A percentile compares a stretch with the other conserved stretches of the same genome.
phyloP scores from a whole-genome alignment of 768 basidiomycete genomes.

The Gloeophyllum trabeum region DNA sequence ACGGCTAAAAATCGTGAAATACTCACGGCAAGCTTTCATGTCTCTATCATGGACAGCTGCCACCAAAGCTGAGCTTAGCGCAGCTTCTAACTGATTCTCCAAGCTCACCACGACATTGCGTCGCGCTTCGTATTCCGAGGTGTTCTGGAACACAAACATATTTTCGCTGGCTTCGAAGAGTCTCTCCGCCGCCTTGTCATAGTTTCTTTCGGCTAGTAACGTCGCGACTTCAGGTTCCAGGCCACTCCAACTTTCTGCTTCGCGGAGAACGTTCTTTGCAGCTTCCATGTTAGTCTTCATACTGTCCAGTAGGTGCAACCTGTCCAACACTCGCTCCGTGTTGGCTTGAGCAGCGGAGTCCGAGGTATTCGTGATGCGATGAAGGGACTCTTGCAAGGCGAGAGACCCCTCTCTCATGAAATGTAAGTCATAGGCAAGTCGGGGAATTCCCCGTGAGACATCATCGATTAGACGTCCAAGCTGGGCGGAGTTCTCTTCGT shows the following conservation, averaged over 20 bases:
- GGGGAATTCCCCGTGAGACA: slow-evolving; percentile 82
- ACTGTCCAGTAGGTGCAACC: slow-evolving; percentile 71
- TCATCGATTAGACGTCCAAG: slow-evolving; percentile 89
- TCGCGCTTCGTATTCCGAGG: slow-evolving; percentile 81
- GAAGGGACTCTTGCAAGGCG: slow-evolving; percentile 57
- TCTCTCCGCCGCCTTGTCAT: slow-evolving; percentile 85
- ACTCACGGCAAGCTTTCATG: slow-evolving; percentile 58
- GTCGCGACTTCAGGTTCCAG: slow-evolving; percentile 87
- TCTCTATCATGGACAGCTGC: slow-evolving; percentile 78
- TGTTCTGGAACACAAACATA: slow-evolving; percentile 90
- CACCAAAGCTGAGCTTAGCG: slow-evolving; percentile 82
- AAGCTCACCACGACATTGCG: slow-evolving; percentile 81
- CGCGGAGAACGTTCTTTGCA: slow-evolving; percentile 78
- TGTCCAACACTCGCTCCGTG: slow-evolving; percentile 61
- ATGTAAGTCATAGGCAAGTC: slow-evolving; percentile 91
- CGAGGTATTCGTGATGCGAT: slow-evolving; percentile 47
- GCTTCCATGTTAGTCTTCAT: slow-evolving; percentile 84
- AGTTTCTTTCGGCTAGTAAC: slow-evolving; percentile 68
- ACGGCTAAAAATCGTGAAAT: slow-evolving; percentile 79
- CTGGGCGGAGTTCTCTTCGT: slow-evolving; percentile 77
- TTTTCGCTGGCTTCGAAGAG: slow-evolving; percentile 81
- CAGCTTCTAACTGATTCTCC: slow-evolving; percentile 92
- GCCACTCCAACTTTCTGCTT: slow-evolving; percentile 95
- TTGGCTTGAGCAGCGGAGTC: slow-evolving; percentile 37
- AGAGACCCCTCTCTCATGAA: slow-evolving; percentile 92